Evolutionary conservation across 345 rosid genomes (phyloP), one percentile per base, ranked within the genome.

Genomic region (Clausena lansium): DNA sequence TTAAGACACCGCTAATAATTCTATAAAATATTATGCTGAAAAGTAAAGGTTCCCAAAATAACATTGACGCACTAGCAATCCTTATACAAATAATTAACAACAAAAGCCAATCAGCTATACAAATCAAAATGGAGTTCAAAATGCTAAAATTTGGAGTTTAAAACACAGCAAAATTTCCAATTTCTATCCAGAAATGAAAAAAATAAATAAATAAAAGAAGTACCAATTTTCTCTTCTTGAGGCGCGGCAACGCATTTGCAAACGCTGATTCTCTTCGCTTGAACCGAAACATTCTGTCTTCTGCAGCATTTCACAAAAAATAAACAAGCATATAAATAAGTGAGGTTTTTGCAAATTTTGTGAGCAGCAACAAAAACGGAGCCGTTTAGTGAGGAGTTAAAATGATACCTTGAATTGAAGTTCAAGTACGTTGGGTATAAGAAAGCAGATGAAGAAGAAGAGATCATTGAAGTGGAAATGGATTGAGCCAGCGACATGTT

Each of bases 391-490:
- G 4, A 24, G 10, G 27, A 19, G 5, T 57, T 36, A 74, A 65
- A 9, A 10, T 24, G 27, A 35, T 70, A 89, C 90, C 91, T 80
- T 47, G 82, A 52, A 71, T 64, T 72, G 63, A 84, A 80, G 76
- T 33, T 58, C 55, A 17, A 50, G 50, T 45, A 11, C 35, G 79
- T 11, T 14, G 84, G 82, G 20, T 84, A 76, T 2, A 88, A 63
- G 69, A 86, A 86, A 24, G 87, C 52, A 22, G 90, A 85, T 36
- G 91, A 86, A 39, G 87, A 81, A 22, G 90, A 83, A 60, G 93
- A 84, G 66, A 88, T 82, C 76, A 50, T 70, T 11, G 91, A 76
- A 30, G 84, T 5, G 22, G 88, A 62, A n/a, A 83, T 78, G 45
- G 77, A 71, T 35, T 81, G 80, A 52, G 78, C 69, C 3, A 84